Conservation (phyloP, 768 basidiomycete species). For the Mycena alexandri region DNA sequence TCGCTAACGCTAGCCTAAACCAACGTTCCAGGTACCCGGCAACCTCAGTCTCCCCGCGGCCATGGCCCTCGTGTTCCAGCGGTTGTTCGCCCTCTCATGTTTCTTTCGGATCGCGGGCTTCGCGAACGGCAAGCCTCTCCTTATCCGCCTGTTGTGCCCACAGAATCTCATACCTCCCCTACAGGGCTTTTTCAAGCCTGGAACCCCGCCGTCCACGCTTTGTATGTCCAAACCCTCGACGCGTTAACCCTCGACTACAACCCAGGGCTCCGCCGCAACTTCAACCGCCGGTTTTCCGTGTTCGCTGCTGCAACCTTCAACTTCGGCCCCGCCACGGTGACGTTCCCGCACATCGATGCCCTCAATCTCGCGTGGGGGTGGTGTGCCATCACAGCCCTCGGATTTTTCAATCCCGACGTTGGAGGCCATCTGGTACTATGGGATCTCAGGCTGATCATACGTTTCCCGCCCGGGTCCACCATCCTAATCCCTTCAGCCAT, state of each 20-base stretch:
- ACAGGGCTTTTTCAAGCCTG: too few species aligned
- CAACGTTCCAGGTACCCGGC: slow-evolving; percentile 1
- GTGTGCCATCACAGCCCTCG: slow-evolving; percentile 27
- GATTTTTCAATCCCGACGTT: slow-evolving; percentile 37
- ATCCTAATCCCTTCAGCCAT: too few species aligned
- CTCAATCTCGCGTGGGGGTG: slow-evolving; percentile 2
- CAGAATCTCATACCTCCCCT: not conserved
- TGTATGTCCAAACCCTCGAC: not conserved
- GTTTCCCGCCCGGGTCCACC: not conserved
- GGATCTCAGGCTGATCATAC: slow-evolving; percentile 39
- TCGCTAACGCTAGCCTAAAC: not conserved
- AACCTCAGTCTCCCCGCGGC: not conserved
- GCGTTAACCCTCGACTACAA: not conserved
- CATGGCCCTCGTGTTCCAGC: not conserved
- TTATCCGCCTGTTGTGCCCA: not conserved
- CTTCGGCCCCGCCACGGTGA: slow-evolving; percentile 8
- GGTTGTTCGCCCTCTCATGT: not conserved
- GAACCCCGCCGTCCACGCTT: too few species aligned
- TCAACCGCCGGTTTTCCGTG: not conserved
- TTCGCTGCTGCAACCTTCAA: slow-evolving; percentile 6
- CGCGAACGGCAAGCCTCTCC: not conserved
- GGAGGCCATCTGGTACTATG: slow-evolving; percentile 45
- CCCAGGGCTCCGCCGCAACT: not conserved
- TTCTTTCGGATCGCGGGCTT: slow-evolving; percentile 5
- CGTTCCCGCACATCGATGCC: not conserved